phyloP scores from a whole-genome alignment of 345 rosid species.

The Citrus maxima region DNA sequence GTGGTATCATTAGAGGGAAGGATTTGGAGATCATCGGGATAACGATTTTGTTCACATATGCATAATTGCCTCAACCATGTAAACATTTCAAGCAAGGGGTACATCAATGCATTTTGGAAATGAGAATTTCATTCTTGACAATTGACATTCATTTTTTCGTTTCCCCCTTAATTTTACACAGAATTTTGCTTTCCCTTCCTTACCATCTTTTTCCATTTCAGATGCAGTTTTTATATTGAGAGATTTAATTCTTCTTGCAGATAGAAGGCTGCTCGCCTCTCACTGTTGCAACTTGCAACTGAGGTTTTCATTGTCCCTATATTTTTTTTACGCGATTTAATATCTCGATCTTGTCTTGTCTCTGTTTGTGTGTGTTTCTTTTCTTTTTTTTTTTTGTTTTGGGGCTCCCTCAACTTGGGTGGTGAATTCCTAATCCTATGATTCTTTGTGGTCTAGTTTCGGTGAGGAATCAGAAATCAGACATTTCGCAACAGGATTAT shows the following conservation, averaged over 20 bases:
- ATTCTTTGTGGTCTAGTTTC: no score
- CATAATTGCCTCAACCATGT: conserved; percentile 23
- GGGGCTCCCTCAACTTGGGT: no score
- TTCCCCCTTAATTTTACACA: background rate
- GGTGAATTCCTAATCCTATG: no score
- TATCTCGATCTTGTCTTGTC: background rate
- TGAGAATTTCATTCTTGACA: conserved; percentile 26
- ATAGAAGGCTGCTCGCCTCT: background rate
- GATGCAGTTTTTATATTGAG: background rate
- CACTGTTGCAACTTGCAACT: background rate
- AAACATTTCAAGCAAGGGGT: conserved; percentile 33
- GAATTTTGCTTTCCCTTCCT: conserved; percentile 2
- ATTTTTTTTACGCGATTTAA: background rate
- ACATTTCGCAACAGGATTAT: no score
- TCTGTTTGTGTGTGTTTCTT: background rate
- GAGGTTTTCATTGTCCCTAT: background rate
- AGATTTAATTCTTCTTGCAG: conserved; percentile 1
- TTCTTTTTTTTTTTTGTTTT: no score
- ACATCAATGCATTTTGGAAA: conserved; percentile 35
- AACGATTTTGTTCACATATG: conserved; percentile 25
- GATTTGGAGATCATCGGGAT: conserved; percentile 96
- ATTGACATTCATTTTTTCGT: conserved; percentile 17
- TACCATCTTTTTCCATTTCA: background rate
- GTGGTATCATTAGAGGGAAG: conserved; percentile 97
- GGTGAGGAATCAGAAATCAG: no score